A percentile compares a stretch with the other conserved stretches of the same genome.
Evolutionary conservation across 768 basidiomycete species (phyloP).

Genomic region (Gymnopilus dilepis): DNA sequence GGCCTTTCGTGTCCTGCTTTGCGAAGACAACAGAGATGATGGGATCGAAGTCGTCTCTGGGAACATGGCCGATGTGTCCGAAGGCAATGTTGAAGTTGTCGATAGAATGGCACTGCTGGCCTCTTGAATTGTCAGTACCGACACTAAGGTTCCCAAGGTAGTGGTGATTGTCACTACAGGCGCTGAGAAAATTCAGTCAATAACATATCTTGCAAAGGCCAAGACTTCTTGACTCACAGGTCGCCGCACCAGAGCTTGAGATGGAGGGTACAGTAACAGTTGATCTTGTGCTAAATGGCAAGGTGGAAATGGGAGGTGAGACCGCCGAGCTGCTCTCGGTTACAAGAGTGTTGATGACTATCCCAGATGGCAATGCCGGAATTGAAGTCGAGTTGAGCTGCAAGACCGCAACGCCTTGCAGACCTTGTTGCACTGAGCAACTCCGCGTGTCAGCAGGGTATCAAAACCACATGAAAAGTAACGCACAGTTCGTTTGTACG

Average conservation of each 20-base stretch:
- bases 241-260: constrained; percentile 3
- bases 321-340: not conserved
- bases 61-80: not conserved
- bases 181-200: constrained; percentile 15
- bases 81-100: constrained; percentile 1
- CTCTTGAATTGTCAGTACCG: constrained; percentile 24
- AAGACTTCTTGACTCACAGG: constrained; percentile 9
- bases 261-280: not conserved
- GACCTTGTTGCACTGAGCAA: constrained; percentile 17
- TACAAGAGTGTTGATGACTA: not conserved
- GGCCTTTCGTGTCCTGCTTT: not conserved
- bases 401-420: constrained; percentile 22
- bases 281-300: constrained; percentile 4
- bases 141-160: constrained; percentile 32
- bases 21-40: not conserved
- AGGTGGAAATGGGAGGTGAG: not conserved
- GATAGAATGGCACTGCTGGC: constrained; percentile 24
- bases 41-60: constrained; percentile 1
- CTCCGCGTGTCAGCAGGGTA: not conserved
- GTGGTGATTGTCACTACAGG: constrained; percentile 47
- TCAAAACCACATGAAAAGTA: not conserved
- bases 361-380: not conserved
- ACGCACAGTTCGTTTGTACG: constrained; percentile 17
- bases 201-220: not conserved
- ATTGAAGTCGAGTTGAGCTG: constrained; percentile 4